Evolutionary conservation across 1,139 yeast species (phyloP).

Genomic region (Diutina rugosa): DNA sequence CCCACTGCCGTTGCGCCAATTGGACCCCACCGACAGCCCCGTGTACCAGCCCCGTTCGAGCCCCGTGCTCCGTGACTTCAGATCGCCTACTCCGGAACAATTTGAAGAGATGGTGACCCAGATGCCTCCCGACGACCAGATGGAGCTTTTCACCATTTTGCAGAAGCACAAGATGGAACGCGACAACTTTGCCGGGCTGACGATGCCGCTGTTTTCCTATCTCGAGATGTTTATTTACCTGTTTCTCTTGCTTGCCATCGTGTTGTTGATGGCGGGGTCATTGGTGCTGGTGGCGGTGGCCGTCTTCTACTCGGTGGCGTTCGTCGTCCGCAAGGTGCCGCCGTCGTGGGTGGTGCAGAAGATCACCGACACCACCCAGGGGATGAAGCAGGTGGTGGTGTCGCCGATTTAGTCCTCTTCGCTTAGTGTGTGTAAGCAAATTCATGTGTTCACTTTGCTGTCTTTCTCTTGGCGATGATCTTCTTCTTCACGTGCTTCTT

Average conservation of each 20-base stretch:
- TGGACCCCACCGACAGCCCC: too few species aligned
- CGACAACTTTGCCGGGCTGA: neutral
- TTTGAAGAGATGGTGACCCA: neutral
- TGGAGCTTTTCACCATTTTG: neutral
- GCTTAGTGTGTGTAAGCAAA: neutral
- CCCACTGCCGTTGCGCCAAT: neutral
- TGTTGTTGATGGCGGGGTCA: neutral
- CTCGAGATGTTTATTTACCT: neutral
- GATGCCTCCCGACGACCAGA: neutral
- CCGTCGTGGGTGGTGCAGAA: neutral
- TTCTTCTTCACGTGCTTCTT: constrained; percentile 86
- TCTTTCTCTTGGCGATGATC: constrained; percentile 35
- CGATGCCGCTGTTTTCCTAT: neutral
- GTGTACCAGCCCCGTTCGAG: neutral
- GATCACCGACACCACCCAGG: neutral
- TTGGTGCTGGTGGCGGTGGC: neutral
- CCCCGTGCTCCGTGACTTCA: neutral
- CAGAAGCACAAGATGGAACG: neutral
- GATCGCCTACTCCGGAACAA: neutral
- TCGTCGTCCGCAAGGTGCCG: neutral
- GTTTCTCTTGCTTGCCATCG: neutral
- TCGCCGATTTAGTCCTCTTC: neutral
- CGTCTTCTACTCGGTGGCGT: neutral
- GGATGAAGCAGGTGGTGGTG: neutral
- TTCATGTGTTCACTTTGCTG: neutral